These are phyloP conservation scores for Bromus sterilis DNA, from an alignment of 176 grass and related monocot genomes.

Conservation along the genomic window DNA sequence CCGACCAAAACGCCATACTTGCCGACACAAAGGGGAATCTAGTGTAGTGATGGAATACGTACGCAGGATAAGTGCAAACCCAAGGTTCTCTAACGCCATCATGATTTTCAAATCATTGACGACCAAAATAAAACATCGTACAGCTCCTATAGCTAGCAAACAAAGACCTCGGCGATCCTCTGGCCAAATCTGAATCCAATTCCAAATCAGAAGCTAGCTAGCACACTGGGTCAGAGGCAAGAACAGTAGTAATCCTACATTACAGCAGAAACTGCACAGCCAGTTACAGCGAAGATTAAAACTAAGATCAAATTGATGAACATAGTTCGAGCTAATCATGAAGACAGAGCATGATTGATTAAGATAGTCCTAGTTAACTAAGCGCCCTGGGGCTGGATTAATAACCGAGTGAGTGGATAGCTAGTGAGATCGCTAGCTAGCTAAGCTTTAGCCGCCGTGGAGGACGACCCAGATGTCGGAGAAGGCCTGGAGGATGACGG, in stretches of 20 bases:
- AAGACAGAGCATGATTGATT: not conserved
- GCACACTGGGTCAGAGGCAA: not conserved
- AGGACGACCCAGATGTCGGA: slow-evolving; percentile 89
- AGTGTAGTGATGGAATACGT: not conserved
- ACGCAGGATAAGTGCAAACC: not conserved
- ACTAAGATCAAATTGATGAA: not conserved
- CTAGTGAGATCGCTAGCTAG: not conserved
- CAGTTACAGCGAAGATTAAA: not conserved
- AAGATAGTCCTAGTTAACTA: not conserved
- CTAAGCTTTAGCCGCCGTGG: slow-evolving; percentile 39
- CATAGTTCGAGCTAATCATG: not conserved
- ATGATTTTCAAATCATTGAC: slow-evolving; percentile 35
- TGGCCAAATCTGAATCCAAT: slow-evolving; percentile 16
- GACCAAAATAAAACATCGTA: slow-evolving; percentile 16
- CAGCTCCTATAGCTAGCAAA: slow-evolving; percentile 8
- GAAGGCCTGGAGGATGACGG: slow-evolving; percentile 94
- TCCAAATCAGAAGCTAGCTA: slow-evolving; percentile 24
- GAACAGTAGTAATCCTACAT: not conserved
- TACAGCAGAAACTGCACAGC: not conserved
- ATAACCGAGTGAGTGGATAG: not conserved
- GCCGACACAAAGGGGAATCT: not conserved
- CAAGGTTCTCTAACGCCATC: not conserved
- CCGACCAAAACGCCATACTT: not conserved
- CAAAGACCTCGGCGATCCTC: slow-evolving; percentile 1
- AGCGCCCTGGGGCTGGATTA: not conserved